Base-by-base conservation (phyloP, 768 basidiomycete species). In the Peribolospora kevripleyi region DNA sequence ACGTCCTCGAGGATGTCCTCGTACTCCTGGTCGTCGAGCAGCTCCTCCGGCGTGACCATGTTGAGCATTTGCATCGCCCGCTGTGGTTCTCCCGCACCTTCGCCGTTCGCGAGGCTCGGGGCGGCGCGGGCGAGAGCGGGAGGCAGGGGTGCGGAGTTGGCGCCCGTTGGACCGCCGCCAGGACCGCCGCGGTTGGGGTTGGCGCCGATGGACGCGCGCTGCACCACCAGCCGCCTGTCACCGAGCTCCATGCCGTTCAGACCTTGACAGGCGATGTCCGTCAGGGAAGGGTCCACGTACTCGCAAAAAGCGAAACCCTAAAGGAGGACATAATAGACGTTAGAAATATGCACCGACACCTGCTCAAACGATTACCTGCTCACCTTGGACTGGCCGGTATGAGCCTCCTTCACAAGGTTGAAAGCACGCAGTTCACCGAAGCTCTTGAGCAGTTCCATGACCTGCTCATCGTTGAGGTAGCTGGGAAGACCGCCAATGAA, bases 281-380 rank as follows among this genome's bases (percentile, higher is more conserved):
- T 98, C 55, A 88, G 80, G 51, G 67, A 68, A 11, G 77, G 70
- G 65, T 98, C 93, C 58, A 84, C 80, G 68, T 97, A 98, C 74
- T 98, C 93, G 71, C 88, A 91, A 74, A 98, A 97, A 3, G 93
- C 93, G 68, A 93, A 98, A 62, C 93, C 93, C 91, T 95, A 62
- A 3, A 42, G 5, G 9, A 38, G 49, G n/a, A 25, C 2, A 14
- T 4, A n/a, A 7, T 11, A 41, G 10, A 8, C 51, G 46, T 38
- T 45, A 7, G 14, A 54, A n/a, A 47, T 2, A 38, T 10, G 7
- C 11, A 25, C 48, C 48, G 11, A 9, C 40, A 47, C 14, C 25
- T 40, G n/a, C 46, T 25, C 14, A 42, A 39, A 50, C 13, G 10
- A 46, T 46, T 9, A 45, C 8, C 0, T 2, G 60, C 70, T 51